These are phyloP conservation scores for Lyophyllum semitale DNA, from an alignment of 768 basidiomycete genomes.

Conservation along the genomic window DNA sequence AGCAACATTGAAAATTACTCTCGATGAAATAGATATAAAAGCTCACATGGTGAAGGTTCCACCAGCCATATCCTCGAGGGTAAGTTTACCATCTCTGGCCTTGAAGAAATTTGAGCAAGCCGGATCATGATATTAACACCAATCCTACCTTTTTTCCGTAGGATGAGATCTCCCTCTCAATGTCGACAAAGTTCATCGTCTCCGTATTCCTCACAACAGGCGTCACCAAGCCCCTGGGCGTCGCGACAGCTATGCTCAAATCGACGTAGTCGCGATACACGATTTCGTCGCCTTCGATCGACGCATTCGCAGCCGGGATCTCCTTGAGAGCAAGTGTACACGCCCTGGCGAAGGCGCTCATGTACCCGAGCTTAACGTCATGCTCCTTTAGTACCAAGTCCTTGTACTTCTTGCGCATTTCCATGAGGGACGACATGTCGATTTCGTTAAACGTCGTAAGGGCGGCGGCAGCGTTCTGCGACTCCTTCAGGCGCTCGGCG, in stretches of 20 bases:
- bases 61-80: constrained; percentile 98
- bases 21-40: background rate
- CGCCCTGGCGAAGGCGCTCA: constrained; percentile 95
- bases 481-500: constrained; percentile 95
- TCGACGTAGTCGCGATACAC: constrained; percentile 93
- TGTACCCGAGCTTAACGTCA: constrained; percentile 97
- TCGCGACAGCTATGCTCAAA: constrained; percentile 93
- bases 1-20: background rate
- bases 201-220: constrained; percentile 94
- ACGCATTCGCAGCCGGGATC: constrained; percentile 92
- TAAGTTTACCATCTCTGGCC: constrained; percentile 90
- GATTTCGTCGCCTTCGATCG: constrained; percentile 92
- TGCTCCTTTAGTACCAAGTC: constrained; percentile 87
- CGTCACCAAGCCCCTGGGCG: constrained; percentile 96
- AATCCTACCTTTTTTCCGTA: constrained; percentile 81
- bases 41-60: constrained; percentile 98
- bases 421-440: constrained; percentile 96
- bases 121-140: background rate
- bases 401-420: constrained; percentile 93
- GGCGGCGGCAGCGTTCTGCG: constrained; percentile 95
- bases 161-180: constrained; percentile 90
- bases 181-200: constrained; percentile 80
- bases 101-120: constrained; percentile 20
- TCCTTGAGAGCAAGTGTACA: constrained; percentile 83
- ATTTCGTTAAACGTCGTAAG: constrained; percentile 99